Percentiles rank a stretch among this genome's conserved stretches.
These are phyloP conservation scores for Croton setiger DNA, from an alignment of 441 rosid genomes.

Conservation along the genomic window DNA sequence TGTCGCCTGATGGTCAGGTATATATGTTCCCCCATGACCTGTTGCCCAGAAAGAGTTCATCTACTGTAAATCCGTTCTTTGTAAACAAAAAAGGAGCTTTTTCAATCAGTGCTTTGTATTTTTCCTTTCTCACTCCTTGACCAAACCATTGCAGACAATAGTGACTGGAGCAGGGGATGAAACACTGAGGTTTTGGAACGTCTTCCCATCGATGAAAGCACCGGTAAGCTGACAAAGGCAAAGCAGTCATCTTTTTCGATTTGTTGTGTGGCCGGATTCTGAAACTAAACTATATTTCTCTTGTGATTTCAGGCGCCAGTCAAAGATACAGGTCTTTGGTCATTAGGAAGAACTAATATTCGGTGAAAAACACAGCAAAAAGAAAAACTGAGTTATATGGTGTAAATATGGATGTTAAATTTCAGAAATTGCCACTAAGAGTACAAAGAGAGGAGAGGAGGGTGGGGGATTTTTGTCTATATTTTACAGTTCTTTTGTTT, in stretches of 20 bases:
- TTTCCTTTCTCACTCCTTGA: too few relatives aligned
- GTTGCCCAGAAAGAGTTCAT: too few relatives aligned
- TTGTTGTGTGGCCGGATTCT: neutral
- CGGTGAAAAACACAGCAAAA: constrained; percentile 33
- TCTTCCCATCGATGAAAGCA: constrained; percentile 82
- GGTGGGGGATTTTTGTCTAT: neutral
- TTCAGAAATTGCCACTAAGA: constrained; percentile 2
- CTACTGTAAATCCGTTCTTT: too few relatives aligned
- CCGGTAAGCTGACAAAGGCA: constrained; percentile 38
- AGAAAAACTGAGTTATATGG: neutral
- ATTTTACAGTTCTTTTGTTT: neutral
- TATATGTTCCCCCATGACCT: neutral
- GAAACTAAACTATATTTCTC: neutral
- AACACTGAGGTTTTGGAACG: constrained; percentile 90
- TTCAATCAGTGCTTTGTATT: too few relatives aligned
- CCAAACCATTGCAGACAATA: constrained; percentile 53
- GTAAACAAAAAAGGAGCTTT: too few relatives aligned
- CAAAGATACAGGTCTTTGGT: constrained; percentile 91
- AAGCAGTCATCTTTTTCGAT: neutral
- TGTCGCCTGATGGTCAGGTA: constrained; percentile 96
- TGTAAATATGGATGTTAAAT: constrained; percentile 17
- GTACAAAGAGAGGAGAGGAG: neutral
- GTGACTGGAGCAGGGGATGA: constrained; percentile 99
- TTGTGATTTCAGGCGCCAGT: constrained; percentile 65
- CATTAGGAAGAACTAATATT: constrained; percentile 81